A percentile compares a stretch with the other conserved stretches of the same genome.
Conservation (phyloP, 2,329 filamentous ascomycete species). For the Calonectria crousiana region DNA sequence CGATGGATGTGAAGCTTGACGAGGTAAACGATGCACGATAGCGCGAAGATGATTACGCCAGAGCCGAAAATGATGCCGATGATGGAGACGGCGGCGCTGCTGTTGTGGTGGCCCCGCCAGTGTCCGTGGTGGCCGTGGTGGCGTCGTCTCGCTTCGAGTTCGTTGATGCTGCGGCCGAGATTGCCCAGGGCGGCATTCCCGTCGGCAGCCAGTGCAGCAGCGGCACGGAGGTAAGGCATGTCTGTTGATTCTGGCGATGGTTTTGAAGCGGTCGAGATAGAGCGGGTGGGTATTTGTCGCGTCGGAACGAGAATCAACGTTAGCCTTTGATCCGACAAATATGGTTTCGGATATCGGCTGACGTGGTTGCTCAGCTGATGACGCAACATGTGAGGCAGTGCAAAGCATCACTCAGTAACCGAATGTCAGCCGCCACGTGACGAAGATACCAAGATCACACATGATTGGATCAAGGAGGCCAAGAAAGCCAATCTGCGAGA, state of each 20-base stretch:
- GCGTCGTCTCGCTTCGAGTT: background rate
- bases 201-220: background rate
- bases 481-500: background rate
- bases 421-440: background rate
- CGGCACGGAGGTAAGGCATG: background rate
- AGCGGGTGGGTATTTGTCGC: background rate
- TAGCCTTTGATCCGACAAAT: background rate
- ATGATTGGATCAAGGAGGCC: background rate
- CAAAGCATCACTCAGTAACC: background rate
- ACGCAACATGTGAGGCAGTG: background rate
- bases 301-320: background rate
- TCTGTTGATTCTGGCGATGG: background rate
- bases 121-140: background rate
- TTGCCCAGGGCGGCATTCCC: background rate
- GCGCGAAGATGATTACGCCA: background rate
- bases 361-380: background rate
- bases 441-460: background rate
- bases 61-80: background rate
- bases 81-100: background rate
- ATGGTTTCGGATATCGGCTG: background rate
- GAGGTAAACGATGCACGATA: background rate
- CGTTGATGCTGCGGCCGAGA: background rate
- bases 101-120: background rate
- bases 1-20: background rate
- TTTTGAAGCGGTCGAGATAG: background rate